Conservation (phyloP, 2,329 filamentous ascomycete species). For the Aureobasidium uvarum region DNA sequence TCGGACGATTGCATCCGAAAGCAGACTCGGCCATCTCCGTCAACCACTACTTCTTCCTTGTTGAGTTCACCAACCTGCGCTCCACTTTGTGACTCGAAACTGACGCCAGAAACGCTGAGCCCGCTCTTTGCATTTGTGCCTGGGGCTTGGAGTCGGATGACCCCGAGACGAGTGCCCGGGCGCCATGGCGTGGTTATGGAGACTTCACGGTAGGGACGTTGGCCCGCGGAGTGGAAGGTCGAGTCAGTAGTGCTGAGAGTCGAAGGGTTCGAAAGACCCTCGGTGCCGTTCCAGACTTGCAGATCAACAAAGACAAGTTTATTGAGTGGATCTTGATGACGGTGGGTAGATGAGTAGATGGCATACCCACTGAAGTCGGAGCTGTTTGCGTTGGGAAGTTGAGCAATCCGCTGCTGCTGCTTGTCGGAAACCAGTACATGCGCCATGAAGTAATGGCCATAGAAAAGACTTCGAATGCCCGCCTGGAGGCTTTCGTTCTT, state of each 20-base stretch:
- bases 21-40: neutral
- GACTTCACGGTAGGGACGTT: conserved; percentile 20
- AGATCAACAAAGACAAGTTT: conserved; percentile 22
- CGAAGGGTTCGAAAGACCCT: neutral
- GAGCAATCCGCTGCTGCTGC: conserved; percentile 14
- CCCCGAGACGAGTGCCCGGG: neutral
- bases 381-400: neutral
- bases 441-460: conserved; percentile 25
- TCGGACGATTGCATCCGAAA: conserved; percentile 21
- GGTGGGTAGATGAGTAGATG: neutral
- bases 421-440: conserved; percentile 22
- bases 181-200: conserved; percentile 5
- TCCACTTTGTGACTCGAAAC: conserved; percentile 19
- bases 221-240: conserved; percentile 16
- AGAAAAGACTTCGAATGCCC: neutral
- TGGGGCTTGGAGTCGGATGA: conserved; percentile 15
- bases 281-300: conserved; percentile 13
- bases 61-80: neutral
- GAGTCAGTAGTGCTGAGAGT: conserved; percentile 20
- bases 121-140: conserved; percentile 25
- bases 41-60: neutral
- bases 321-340: neutral
- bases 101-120: conserved; percentile 6
- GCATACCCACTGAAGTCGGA: conserved; percentile 19
- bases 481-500: conserved; percentile 7